Base-by-base conservation (phyloP, 345 rosid species). In the Eutrema yunnanense region DNA sequence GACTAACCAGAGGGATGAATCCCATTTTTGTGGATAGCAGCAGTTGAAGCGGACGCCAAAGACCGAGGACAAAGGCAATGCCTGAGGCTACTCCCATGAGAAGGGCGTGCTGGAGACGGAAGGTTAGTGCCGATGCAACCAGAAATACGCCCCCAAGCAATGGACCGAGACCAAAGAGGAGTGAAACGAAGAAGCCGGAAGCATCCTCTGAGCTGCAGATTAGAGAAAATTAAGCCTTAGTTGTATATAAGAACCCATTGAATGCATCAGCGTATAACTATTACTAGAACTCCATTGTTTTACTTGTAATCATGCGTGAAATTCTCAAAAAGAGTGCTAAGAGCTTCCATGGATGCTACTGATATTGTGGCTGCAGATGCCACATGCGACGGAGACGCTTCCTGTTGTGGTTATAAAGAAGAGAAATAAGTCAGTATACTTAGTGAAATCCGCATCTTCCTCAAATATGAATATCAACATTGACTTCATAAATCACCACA, bases 131-230 rank as follows among this genome's bases (percentile, higher is more conserved):
- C 73, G 86, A 87, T 64, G 89, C 80, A 78, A 96, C 89, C 43
- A 96, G 90, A 79, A 86, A 70, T 6, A 80, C 38, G 41, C 99
- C 98, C 61, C 98, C 99, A 8, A 96, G 87, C 71, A 90, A 74
- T 62, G 99, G 99, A 60, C 98, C 98, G 4, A 96, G 90, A 65
- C 98, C 99, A 74, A 96, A 96, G 58, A 96, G 98, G 71, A 96
- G 80, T 10, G 99, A 96, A 71, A 96, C 95, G 41, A 92, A 90
- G 81, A 90, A 96, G 52, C 98, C 98, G 29, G 97, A 92, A 82
- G 97, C 99, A 85, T 88, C 99, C 76, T 90, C 97, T 41, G 95
- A 79, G 79, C 99, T 96, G 90, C 82, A 90, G 48, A 65, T 48
- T 34, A 22, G n/a, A 77, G 42, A 46, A 69, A 65, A 4, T 34